phyloP scores from a whole-genome alignment of 108 stramenopile species.

The Stephanodiscus minutulus region DNA sequence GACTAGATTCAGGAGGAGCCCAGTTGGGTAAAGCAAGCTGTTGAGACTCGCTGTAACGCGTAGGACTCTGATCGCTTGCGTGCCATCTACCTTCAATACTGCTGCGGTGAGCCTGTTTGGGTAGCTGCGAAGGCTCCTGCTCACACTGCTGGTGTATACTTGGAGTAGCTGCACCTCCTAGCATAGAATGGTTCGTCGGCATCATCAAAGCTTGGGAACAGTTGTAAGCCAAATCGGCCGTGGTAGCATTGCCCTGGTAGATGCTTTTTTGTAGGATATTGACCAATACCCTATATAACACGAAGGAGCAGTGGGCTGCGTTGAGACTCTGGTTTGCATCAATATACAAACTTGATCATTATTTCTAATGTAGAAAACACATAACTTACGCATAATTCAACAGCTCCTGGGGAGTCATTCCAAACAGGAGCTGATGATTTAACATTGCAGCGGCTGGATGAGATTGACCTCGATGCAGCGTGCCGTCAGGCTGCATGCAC shows the following conservation, averaged over 20 bases:
- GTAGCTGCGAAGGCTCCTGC: neutral
- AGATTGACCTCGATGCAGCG: conserved; percentile 4
- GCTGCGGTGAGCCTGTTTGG: no score
- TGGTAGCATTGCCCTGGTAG: conserved; percentile 9
- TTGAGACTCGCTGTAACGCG: neutral
- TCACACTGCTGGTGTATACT: neutral
- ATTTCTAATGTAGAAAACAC: neutral
- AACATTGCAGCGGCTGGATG: neutral
- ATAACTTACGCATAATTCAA: conserved; percentile 15
- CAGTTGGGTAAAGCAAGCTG: neutral
- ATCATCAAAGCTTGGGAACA: neutral
- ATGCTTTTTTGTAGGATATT: conserved; percentile 28
- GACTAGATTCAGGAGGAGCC: neutral
- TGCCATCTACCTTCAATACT: neutral
- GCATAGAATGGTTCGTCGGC: neutral
- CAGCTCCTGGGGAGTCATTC: conserved; percentile 21
- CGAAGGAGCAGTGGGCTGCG: neutral
- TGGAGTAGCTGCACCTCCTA: neutral
- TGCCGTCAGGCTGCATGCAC: neutral
- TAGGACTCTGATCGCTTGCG: neutral
- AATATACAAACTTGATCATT: neutral
- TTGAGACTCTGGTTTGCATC: neutral
- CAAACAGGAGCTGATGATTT: conserved; percentile 7
- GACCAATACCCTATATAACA: conserved; percentile 10
- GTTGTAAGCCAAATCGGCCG: conserved; percentile 8